These are phyloP conservation scores for Lotus japonicus DNA, from an alignment of 306 rosid species.

Conservation along the genomic window DNA sequence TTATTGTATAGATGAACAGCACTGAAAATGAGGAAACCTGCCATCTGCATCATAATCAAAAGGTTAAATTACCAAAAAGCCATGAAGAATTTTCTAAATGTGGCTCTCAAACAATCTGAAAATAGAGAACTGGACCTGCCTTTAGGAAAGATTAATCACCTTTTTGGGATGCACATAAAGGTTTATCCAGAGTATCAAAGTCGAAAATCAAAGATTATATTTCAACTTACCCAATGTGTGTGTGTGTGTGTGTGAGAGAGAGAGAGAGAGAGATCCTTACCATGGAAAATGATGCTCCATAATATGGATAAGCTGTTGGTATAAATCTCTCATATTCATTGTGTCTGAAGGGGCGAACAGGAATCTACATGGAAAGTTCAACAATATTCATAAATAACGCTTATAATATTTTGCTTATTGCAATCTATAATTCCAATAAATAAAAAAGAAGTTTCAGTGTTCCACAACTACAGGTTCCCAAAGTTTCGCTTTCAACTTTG, in stretches of 20 bases:
- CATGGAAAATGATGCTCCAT: slow-evolving; percentile 90
- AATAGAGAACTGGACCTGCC: background rate
- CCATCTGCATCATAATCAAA: slow-evolving; percentile 68
- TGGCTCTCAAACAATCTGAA: background rate
- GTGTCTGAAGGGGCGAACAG: slow-evolving; percentile 94
- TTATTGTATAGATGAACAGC: slow-evolving; percentile 76
- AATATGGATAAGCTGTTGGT: slow-evolving; percentile 92
- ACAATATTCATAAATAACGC: background rate
- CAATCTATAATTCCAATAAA: background rate
- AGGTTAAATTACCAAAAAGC: background rate
- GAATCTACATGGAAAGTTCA: slow-evolving; percentile 63
- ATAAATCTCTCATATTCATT: slow-evolving; percentile 94
- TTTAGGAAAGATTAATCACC: background rate
- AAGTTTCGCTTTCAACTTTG: background rate
- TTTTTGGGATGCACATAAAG: background rate
- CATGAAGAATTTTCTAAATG: background rate
- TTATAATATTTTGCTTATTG: background rate
- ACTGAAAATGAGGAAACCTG: slow-evolving; percentile 80
- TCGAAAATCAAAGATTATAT: background rate
- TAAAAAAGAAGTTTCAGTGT: background rate
- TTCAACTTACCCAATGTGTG: background rate
- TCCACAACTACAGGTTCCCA: background rate
- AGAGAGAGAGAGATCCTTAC: slow-evolving; percentile 34
- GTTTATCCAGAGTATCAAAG: background rate
- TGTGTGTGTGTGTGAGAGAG: no score